Percentiles rank a stretch among this genome's conserved stretches.
These are phyloP conservation scores for Lachancea meyersii DNA, from an alignment of 805 yeast species.

Conservation along the genomic window DNA sequence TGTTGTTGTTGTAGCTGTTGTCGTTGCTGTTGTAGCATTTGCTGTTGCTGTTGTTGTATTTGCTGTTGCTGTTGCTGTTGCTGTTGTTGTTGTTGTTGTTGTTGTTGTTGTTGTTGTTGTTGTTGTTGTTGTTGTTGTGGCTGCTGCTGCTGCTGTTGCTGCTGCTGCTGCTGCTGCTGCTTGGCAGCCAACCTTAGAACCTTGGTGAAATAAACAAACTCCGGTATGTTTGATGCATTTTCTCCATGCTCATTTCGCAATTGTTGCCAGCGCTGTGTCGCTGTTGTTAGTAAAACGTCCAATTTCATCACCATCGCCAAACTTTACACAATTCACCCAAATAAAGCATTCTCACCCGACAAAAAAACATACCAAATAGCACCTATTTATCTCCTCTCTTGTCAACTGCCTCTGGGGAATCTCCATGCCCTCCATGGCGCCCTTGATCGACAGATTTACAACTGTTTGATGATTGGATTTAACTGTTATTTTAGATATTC, in stretches of 20 bases:
- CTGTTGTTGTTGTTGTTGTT: no score
- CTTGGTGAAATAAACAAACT: constrained; percentile 32
- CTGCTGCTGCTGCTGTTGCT: constrained; percentile 17
- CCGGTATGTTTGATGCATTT: constrained; percentile 31
- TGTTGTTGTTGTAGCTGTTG: constrained; percentile 1
- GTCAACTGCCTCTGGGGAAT: constrained; percentile 30
- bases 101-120: constrained; percentile 11
- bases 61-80: constrained; percentile 9
- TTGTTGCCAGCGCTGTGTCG: constrained; percentile 31
- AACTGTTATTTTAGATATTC: no score
- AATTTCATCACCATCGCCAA: background rate
- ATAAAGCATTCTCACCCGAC: no score
- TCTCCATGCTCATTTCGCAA: constrained; percentile 33
- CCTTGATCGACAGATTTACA: background rate
- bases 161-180: constrained; percentile 30
- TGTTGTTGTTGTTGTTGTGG: constrained; percentile 13
- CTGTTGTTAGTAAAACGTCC: constrained; percentile 8
- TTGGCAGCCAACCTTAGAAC: constrained; percentile 32
- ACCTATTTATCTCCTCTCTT: constrained; percentile 34
- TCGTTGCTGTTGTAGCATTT: background rate
- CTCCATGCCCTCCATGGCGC: constrained; percentile 20
- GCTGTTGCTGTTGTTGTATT: constrained; percentile 9
- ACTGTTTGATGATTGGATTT: no score
- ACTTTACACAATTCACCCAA: background rate
- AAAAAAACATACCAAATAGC: constrained; percentile 24